Base-by-base conservation (phyloP, 495 filamentous ascomycete genomes). In the Penicillium dipodomyicola region DNA sequence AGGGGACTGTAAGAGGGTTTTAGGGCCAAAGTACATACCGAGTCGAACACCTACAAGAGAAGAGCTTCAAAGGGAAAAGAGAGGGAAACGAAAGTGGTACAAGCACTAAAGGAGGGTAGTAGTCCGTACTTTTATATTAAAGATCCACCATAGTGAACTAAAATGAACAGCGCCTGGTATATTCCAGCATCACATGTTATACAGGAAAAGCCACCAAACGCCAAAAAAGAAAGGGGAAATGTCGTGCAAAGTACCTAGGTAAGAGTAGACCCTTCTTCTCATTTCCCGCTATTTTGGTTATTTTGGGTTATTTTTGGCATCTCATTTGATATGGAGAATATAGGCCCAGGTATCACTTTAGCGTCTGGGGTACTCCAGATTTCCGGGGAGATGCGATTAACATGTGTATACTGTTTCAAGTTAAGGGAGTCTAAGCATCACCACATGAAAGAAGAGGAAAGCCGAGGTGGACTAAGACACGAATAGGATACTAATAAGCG, bases 61-160 rank as follows among this genome's bases (percentile, higher is more conserved):
- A 49, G 50, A 58, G 50, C 40, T 49, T 60, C 52, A 40, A 50
- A 49, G 14, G 39, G 45, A 49, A 49, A 19, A 29, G 12, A 48
- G 30, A 22, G 5, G 3, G 29, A 37, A 58, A 19, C 41, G 54
- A 51, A 33, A 52, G 23, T 44, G 32, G 4, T 41, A 57, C 20
- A 32, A 44, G 30, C 45, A 44, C 23, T 12, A 20, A 45, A 27
- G 17, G 25, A 41, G 15, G 57, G 53, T 57, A 50, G 42, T 39
- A 39, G 15, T 39, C 35, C 2, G 15, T 39, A 52, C 40, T 48
- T 60, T 60, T 60, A 57, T 60, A 60, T 33, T 35, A 60, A 55
- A 44, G 37, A 19, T 15, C 33, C 14, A 39, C 15, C 7, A 30
- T 30, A 30, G n/a, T n/a, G n/a, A n/a, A 12, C 30, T n/a, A 39